phyloP scores from a whole-genome alignment of 371 early-diverging fungal species.

The Gilbertella persicaria region DNA sequence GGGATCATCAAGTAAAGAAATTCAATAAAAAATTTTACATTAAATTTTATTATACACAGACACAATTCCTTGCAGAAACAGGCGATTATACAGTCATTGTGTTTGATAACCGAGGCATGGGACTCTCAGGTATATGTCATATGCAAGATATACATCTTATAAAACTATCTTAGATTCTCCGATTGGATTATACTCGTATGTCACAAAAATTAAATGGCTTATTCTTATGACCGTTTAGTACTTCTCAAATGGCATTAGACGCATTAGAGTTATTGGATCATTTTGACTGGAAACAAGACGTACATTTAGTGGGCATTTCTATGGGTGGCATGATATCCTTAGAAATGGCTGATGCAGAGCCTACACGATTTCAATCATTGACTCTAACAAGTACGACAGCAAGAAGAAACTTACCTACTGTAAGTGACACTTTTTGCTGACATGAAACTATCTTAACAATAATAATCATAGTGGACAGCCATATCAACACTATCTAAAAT shows the following conservation, averaged over 20 bases:
- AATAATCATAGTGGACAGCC: slow-evolving; percentile 31
- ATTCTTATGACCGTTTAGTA: slow-evolving; percentile 26
- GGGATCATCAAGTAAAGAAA: slow-evolving; percentile 39
- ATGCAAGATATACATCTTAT: neutral
- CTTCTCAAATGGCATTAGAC: slow-evolving; percentile 73
- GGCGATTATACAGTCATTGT: slow-evolving; percentile 72
- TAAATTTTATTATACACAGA: slow-evolving; percentile 28
- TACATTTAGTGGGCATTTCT: slow-evolving; percentile 73
- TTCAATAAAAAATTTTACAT: slow-evolving; percentile 20
- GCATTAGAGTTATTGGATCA: slow-evolving; percentile 62
- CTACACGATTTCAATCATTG: slow-evolving; percentile 41
- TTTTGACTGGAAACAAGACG: slow-evolving; percentile 60
- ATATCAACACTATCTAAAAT: slow-evolving; percentile 36
- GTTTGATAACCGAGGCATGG: slow-evolving; percentile 83
- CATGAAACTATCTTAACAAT: neutral
- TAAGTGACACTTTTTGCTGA: slow-evolving; percentile 16
- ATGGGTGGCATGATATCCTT: slow-evolving; percentile 83
- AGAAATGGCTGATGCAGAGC: slow-evolving; percentile 48
- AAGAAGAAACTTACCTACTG: slow-evolving; percentile 44
- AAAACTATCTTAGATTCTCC: slow-evolving; percentile 19
- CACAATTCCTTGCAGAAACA: slow-evolving; percentile 56
- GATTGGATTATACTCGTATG: slow-evolving; percentile 32
- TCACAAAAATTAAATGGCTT: neutral
- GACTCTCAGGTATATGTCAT: slow-evolving; percentile 45
- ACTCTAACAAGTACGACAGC: slow-evolving; percentile 50